These are phyloP conservation scores for Cicer bijugum DNA, from an alignment of 306 rosid species.

Conservation along the genomic window DNA sequence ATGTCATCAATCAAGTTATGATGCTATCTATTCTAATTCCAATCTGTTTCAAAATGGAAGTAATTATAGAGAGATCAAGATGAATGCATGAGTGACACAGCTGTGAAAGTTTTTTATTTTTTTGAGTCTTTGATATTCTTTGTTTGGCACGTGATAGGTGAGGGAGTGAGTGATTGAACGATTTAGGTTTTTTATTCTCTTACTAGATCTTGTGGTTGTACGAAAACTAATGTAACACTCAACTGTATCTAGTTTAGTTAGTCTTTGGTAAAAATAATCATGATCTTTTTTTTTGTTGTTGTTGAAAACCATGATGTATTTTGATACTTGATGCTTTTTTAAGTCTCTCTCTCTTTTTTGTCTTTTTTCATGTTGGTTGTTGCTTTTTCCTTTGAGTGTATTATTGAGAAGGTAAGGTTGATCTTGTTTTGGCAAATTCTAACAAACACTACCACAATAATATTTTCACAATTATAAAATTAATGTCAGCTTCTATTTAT, in stretches of 20 bases:
- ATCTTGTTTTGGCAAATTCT: too few relatives aligned
- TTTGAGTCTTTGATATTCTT: constrained; percentile 35
- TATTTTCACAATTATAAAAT: too few relatives aligned
- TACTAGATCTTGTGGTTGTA: constrained; percentile 44
- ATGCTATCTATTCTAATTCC: not conserved
- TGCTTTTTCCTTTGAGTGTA: too few relatives aligned
- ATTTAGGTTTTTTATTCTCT: constrained; percentile 38
- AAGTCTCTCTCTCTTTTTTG: too few relatives aligned
- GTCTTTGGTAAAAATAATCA: too few relatives aligned
- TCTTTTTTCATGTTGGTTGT: too few relatives aligned
- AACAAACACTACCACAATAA: too few relatives aligned
- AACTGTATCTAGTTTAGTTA: not conserved
- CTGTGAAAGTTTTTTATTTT: not conserved
- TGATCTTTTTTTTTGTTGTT: too few relatives aligned
- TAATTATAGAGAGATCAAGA: constrained; percentile 7
- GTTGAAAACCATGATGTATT: too few relatives aligned
- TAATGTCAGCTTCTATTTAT: too few relatives aligned
- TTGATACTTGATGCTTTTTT: too few relatives aligned
- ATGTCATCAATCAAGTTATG: constrained; percentile 22
- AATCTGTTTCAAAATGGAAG: not conserved
- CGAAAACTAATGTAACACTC: constrained; percentile 7
- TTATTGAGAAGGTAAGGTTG: too few relatives aligned
- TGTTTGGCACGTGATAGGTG: constrained; percentile 45
- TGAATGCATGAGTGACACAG: not conserved
- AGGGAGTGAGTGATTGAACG: constrained; percentile 19